Evolutionary conservation across 345 rosid species (phyloP).

Genomic region (Viola odorata): DNA sequence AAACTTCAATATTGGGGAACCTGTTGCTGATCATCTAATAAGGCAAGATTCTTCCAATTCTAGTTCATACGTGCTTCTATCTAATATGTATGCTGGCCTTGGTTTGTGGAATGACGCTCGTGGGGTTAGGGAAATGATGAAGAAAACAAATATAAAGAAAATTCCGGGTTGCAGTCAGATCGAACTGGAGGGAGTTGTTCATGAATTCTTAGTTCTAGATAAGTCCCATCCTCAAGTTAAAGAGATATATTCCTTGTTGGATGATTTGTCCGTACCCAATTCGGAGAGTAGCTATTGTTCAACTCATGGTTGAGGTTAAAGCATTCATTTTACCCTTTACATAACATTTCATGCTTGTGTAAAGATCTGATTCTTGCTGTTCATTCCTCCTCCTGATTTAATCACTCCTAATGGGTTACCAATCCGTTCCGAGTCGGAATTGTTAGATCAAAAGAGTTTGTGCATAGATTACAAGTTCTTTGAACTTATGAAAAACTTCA

Average conservation of each 20-base stretch:
- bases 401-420: too few relatives aligned
- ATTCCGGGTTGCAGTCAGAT: conserved; percentile 45
- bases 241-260: conserved; percentile 30
- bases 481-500: too few relatives aligned
- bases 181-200: conserved; percentile 37
- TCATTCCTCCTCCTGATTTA: too few relatives aligned
- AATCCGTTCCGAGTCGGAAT: too few relatives aligned
- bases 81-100: conserved; percentile 41
- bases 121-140: conserved; percentile 37
- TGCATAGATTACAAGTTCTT: too few relatives aligned
- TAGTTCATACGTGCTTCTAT: conserved; percentile 35
- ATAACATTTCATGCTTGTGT: too few relatives aligned
- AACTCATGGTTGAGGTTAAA: not conserved
- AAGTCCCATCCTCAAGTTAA: conserved; percentile 26
- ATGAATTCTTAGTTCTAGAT: conserved; percentile 37
- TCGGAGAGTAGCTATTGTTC: conserved; percentile 17
- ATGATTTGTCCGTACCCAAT: conserved; percentile 11
- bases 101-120: conserved; percentile 34
- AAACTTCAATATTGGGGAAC: conserved; percentile 23
- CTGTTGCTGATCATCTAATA: conserved; percentile 27
- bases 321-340: too few relatives aligned
- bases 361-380: too few relatives aligned
- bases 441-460: too few relatives aligned
- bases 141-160: conserved; percentile 28
- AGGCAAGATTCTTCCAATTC: conserved; percentile 23